Evolutionary conservation across 2,329 filamentous ascomycete species (phyloP).

Genomic region (Fusarium neocosmosporiellum): DNA sequence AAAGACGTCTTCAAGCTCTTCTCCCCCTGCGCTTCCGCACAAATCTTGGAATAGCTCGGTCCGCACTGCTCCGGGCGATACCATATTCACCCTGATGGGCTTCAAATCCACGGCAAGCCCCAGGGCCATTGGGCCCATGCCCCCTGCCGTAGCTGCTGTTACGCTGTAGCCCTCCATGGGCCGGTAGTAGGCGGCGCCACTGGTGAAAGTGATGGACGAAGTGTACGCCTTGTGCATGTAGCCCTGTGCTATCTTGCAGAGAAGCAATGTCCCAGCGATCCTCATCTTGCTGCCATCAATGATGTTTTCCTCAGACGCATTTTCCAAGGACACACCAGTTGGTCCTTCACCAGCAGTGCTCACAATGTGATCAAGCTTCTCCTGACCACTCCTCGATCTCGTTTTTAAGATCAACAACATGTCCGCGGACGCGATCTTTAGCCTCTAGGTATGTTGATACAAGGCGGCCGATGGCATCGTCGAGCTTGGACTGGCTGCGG

Average conservation of each 20-base stretch:
- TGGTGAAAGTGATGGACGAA: neutral
- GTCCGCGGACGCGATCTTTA: neutral
- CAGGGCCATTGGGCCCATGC: neutral
- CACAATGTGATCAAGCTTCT: neutral
- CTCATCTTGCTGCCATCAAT: neutral
- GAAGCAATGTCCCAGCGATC: neutral
- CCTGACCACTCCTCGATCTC: neutral
- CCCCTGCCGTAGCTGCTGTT: neutral
- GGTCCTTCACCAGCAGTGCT: neutral
- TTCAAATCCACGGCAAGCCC: neutral
- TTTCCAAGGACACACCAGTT: neutral
- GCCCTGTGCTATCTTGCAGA: neutral
- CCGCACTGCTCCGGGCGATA: neutral
- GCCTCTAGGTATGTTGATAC: neutral
- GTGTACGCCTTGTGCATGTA: neutral
- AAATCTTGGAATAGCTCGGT: neutral
- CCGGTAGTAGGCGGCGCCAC: neutral
- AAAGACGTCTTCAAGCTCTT: neutral
- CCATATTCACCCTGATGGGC: neutral
- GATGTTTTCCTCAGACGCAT: neutral
- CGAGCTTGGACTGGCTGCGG: neutral
- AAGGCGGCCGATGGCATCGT: neutral
- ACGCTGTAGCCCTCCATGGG: neutral
- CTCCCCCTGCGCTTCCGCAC: neutral
- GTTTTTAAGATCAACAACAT: neutral